Percentiles rank a stretch among this genome's conserved stretches.
phyloP scores from a whole-genome alignment of 176 grass and related monocot genomes.

The Oryza longistaminata region DNA sequence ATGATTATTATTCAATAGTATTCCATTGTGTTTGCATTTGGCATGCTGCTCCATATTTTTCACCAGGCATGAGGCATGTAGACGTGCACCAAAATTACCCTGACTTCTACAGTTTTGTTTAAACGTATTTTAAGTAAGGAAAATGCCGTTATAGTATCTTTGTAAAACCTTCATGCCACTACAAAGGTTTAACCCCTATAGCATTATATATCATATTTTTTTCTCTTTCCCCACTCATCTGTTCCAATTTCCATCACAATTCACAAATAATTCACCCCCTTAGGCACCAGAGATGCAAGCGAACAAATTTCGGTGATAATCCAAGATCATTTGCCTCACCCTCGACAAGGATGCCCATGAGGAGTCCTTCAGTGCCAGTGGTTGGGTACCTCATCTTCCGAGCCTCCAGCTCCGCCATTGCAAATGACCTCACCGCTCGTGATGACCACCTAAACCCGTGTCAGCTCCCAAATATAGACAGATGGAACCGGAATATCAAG shows the following conservation, averaged over 20 bases:
- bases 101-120: neutral
- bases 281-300: neutral
- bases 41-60: neutral
- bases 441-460: conserved; percentile 71
- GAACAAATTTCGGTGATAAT: neutral
- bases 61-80: neutral
- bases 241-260: neutral
- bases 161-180: conserved; percentile 9
- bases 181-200: neutral
- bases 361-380: conserved; percentile 71
- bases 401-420: conserved; percentile 81
- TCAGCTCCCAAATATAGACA: conserved; percentile 14
- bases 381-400: conserved; percentile 74
- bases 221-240: neutral
- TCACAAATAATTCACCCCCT: neutral
- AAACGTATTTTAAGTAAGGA: neutral
- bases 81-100: conserved; percentile 10
- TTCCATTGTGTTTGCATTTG: neutral
- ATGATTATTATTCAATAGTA: neutral
- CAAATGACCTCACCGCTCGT: conserved; percentile 74
- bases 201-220: neutral
- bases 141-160: neutral
- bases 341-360: conserved; percentile 89
- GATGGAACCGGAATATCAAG: neutral
- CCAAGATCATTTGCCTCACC: conserved; percentile 49